A percentile compares a stretch with the other conserved stretches of the same genome.
These are phyloP conservation scores for Arbutus unedo DNA, from an alignment of 148 eudicot species.

Conservation along the genomic window DNA sequence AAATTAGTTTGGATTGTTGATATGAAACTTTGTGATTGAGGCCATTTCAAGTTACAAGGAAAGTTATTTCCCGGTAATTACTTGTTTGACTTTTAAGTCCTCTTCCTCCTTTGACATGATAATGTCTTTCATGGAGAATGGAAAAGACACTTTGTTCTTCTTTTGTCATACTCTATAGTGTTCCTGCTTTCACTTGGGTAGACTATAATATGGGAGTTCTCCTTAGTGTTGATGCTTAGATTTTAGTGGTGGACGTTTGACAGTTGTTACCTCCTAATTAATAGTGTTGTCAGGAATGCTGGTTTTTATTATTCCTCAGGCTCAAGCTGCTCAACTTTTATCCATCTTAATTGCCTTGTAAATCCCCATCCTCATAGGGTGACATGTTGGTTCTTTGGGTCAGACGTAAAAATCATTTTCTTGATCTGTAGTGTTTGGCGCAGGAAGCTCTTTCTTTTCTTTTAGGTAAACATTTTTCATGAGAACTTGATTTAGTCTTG, in stretches of 20 bases:
- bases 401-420: neutral
- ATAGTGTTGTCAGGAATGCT: neutral
- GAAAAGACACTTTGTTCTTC: neutral
- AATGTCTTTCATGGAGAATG: neutral
- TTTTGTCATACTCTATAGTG: neutral
- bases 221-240: neutral
- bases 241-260: neutral
- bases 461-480: neutral
- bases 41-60: neutral
- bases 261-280: neutral
- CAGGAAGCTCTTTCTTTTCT: neutral
- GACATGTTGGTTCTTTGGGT: neutral
- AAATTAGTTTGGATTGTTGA: neutral
- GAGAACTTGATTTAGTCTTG: neutral
- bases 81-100: neutral
- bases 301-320: neutral
- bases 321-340: neutral
- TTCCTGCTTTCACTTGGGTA: neutral
- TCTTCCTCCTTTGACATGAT: neutral
- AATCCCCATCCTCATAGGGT: neutral
- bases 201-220: neutral
- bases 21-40: neutral
- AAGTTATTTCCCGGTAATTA: neutral
- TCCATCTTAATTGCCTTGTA: neutral
- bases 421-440: neutral